phyloP scores from a whole-genome alignment of 345 rosid genomes.

The Draba incana region DNA sequence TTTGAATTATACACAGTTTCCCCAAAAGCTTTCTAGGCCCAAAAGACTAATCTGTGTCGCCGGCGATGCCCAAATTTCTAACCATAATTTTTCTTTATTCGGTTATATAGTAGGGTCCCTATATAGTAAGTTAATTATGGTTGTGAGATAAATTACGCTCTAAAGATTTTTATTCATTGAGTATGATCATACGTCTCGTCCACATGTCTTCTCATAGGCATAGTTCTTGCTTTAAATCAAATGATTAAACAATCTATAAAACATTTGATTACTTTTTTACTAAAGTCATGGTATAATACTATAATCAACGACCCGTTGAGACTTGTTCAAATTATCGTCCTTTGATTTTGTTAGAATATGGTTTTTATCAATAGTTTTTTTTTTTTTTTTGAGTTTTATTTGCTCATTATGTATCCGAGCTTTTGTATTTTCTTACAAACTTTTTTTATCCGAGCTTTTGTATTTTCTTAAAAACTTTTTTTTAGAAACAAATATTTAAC shows the following conservation, averaged over 20 bases:
- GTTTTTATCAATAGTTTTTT: not conserved
- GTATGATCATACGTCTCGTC: conserved; percentile 18
- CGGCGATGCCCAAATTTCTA: too few relatives aligned
- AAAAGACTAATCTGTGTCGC: too few relatives aligned
- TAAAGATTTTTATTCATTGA: not conserved
- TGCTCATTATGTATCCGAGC: not conserved
- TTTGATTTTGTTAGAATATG: conserved; percentile 7
- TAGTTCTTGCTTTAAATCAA: conserved; percentile 8
- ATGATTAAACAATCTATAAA: conserved; percentile 4
- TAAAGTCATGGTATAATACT: conserved; percentile 19
- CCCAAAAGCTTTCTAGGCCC: too few relatives aligned
- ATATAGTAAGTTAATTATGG: too few relatives aligned
- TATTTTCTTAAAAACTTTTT: too few relatives aligned
- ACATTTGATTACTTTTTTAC: conserved; percentile 12
- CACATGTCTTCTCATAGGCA: conserved; percentile 17
- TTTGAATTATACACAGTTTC: too few relatives aligned
- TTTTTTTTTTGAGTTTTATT: not conserved
- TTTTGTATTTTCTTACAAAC: not conserved
- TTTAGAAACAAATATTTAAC: not conserved
- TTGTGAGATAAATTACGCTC: not conserved
- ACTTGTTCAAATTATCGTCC: conserved; percentile 1
- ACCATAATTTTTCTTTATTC: not conserved
- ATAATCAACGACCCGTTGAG: conserved; percentile 16
- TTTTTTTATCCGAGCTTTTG: not conserved
- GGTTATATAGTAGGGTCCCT: too few relatives aligned